Evolutionary conservation across 306 rosid species (phyloP), one percentile per base, ranked within the genome.

Genomic region (Pterocarpus santalinus): DNA sequence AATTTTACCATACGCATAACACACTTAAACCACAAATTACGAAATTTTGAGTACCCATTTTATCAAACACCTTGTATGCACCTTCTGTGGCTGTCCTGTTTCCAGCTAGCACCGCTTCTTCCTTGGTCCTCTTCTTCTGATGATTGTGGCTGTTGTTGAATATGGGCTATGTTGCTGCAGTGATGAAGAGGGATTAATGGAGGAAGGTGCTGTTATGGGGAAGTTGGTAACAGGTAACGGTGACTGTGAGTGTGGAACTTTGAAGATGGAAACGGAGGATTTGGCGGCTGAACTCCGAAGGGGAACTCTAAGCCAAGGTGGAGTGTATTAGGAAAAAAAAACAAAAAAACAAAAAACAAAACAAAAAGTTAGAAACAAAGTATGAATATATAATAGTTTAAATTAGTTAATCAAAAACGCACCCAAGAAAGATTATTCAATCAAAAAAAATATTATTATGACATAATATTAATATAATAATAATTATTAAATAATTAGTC

Each of bases 21-120:
- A 13, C 6, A 52, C 57, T 52, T 14, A 52, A 52, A 3, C 57
- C 57, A 52, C 39, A 61, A 30, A 30, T 13, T 28, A 69, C 44
- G 30, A 1, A 47, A 47, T 12, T 46, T 44, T 5, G 73, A 68
- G 15, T 32, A 28, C 28, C 4, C 75, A 44, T 69, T 69, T 30
- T 5, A 30, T 47, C 75, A 47, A 69, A 69, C 74, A 69, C 60
- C 74, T 28, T 46, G 41, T 30, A 8, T 3, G 17, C 58, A 52
- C 30, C 8, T 7, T 56, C 9, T 56, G 32, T 12, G 12, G 35
- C 35, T 28, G 10, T 58, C 13, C 8, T 28, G 4, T 58, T 22
- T 17, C 2, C 11, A 16, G 8, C 32, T 16, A 56, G 34, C 36
- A 28, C 28, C 36, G 8, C 65, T 10, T 30, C 65, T 58, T 58